phyloP scores from a whole-genome alignment of 2,329 filamentous ascomycete genomes.

The Hypoxylon sp. region DNA sequence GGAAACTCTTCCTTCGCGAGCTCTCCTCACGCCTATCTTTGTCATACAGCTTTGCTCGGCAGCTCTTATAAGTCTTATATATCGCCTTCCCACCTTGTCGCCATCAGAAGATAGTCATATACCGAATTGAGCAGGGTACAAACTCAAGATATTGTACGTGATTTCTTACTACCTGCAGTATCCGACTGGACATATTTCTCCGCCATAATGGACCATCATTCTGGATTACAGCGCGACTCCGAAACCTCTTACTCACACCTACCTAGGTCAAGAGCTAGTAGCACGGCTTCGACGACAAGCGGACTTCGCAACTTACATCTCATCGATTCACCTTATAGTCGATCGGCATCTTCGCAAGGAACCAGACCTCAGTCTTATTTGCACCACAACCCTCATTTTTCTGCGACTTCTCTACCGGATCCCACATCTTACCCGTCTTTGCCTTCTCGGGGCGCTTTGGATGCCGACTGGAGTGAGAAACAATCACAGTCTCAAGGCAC shows the following conservation, averaged over 20 bases:
- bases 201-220: slow-evolving; percentile 49
- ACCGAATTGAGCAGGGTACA: slow-evolving; percentile 27
- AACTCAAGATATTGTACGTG: slow-evolving; percentile 47
- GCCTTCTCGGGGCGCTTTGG: slow-evolving; percentile 46
- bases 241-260: slow-evolving; percentile 54
- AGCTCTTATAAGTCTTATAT: slow-evolving; percentile 40
- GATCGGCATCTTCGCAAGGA: slow-evolving; percentile 43
- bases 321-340: slow-evolving; percentile 47
- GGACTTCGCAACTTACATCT: slow-evolving; percentile 47
- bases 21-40: slow-evolving; percentile 41
- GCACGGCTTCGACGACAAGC: slow-evolving; percentile 50
- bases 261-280: slow-evolving; percentile 52
- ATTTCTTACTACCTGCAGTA: slow-evolving; percentile 42
- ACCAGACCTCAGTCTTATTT: slow-evolving; percentile 48
- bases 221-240: slow-evolving; percentile 45
- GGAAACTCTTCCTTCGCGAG: slow-evolving; percentile 38
- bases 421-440: slow-evolving; percentile 49
- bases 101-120: slow-evolving; percentile 26
- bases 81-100: slow-evolving; percentile 32
- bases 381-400: slow-evolving; percentile 44
- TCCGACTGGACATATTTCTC: slow-evolving; percentile 40
- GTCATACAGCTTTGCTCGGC: slow-evolving; percentile 34
- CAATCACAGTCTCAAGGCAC: slow-evolving; percentile 41
- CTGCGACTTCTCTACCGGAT: slow-evolving; percentile 45
- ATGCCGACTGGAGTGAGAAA: slow-evolving; percentile 50